A percentile compares a stretch with the other conserved stretches of the same genome.
Conservation (phyloP, 2,329 filamentous ascomycete species). For the Colletotrichum sp. region DNA sequence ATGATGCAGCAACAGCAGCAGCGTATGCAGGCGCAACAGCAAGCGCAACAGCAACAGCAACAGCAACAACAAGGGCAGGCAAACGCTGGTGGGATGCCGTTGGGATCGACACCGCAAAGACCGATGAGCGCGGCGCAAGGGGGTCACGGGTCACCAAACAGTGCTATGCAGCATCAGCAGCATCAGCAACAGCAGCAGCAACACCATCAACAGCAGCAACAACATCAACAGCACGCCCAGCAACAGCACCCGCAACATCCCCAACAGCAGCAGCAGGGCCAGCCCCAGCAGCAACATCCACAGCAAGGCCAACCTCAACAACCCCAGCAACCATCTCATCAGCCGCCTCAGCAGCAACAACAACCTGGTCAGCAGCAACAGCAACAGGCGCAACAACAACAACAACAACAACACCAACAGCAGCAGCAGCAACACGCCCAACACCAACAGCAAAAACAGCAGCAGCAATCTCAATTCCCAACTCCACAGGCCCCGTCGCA, state of each 20-base stretch:
- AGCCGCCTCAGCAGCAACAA: slow-evolving; percentile 33
- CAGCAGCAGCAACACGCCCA: slow-evolving; percentile 9
- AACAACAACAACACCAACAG: slow-evolving; percentile 25
- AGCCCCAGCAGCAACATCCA: slow-evolving; percentile 30
- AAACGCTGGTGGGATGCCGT: slow-evolving; percentile 19
- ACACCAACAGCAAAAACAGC: background rate
- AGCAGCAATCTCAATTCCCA: slow-evolving; percentile 36
- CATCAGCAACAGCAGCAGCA: slow-evolving; percentile 34
- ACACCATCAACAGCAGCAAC: slow-evolving; percentile 35
- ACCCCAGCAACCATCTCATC: slow-evolving; percentile 31
- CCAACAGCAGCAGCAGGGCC: slow-evolving; percentile 29
- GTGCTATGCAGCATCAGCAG: slow-evolving; percentile 31
- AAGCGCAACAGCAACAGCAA: slow-evolving; percentile 41
- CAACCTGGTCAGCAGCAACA: slow-evolving; percentile 40
- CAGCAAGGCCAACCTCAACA: slow-evolving; percentile 30
- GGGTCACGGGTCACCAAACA: slow-evolving; percentile 40
- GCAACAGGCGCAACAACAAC: slow-evolving; percentile 40
- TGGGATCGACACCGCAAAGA: slow-evolving; percentile 35
- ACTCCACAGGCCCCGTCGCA: slow-evolving; percentile 38
- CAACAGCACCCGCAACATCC: slow-evolving; percentile 32
- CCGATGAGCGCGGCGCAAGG: slow-evolving; percentile 28
- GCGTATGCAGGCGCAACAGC: slow-evolving; percentile 34
- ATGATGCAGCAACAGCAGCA: slow-evolving; percentile 32
- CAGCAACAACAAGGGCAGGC: slow-evolving; percentile 38
- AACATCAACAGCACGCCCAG: slow-evolving; percentile 42